Evolutionary conservation across 352 stramenopile genomes (phyloP).

Genomic region (Plasmopara muralis): DNA sequence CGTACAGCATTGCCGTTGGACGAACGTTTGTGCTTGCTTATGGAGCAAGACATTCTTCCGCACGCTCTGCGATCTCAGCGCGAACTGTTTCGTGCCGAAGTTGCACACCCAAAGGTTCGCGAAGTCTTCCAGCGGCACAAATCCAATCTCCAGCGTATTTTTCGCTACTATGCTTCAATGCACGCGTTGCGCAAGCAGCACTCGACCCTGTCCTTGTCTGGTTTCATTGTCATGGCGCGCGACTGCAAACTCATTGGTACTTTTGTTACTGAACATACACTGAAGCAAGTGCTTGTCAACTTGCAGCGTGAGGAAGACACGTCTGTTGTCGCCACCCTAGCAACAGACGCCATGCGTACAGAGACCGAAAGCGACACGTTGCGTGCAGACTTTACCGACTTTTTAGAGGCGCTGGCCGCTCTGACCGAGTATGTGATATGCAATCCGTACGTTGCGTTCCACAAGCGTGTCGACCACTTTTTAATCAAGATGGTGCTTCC

Average conservation of each 20-base stretch:
- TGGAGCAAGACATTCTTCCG: constrained; percentile 61
- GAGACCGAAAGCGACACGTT: constrained; percentile 34
- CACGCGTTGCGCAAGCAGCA: constrained; percentile 64
- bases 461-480: constrained; percentile 76
- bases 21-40: constrained; percentile 56
- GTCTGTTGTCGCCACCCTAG: neutral
- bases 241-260: constrained; percentile 72
- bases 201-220: constrained; percentile 57
- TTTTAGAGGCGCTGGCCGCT: constrained; percentile 62
- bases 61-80: constrained; percentile 63
- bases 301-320: constrained; percentile 50
- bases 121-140: constrained; percentile 76
- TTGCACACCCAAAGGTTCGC: constrained; percentile 58
- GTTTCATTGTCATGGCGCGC: constrained; percentile 53
- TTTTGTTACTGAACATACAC: constrained; percentile 72
- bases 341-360: constrained; percentile 5
- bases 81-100: constrained; percentile 67
- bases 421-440: constrained; percentile 75
- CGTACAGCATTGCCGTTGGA: constrained; percentile 32
- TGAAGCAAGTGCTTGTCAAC: constrained; percentile 74
- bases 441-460: constrained; percentile 69
- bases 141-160: constrained; percentile 54
- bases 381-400: constrained; percentile 58
- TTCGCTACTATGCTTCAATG: constrained; percentile 79
- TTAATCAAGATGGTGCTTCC: constrained; percentile 67